Evolutionary conservation across 768 basidiomycete species (phyloP).

Genomic region (Boletus sp.): DNA sequence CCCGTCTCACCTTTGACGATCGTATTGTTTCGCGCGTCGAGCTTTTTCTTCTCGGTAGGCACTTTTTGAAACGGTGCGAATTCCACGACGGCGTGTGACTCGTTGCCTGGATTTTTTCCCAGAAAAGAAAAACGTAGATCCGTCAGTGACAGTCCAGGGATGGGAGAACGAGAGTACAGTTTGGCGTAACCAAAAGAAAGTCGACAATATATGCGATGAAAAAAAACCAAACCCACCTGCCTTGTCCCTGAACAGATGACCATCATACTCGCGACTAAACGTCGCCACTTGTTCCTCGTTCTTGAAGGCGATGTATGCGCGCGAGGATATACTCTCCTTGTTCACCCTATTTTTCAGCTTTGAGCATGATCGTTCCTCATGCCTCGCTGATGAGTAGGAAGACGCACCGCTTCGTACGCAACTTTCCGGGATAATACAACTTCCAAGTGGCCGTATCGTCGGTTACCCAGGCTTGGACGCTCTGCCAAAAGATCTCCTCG

Average conservation of each 20-base stretch:
- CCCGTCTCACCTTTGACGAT: slow-evolving; percentile 63
- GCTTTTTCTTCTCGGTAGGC: slow-evolving; percentile 71
- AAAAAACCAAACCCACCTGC: slow-evolving; percentile 48
- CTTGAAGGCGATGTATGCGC: slow-evolving; percentile 92
- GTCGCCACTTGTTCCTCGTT: slow-evolving; percentile 61
- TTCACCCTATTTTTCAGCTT: slow-evolving; percentile 47
- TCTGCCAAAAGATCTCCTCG: slow-evolving; percentile 91
- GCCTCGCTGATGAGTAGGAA: background rate
- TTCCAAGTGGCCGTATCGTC: slow-evolving; percentile 72
- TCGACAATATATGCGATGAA: background rate
- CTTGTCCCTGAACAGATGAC: slow-evolving; percentile 90
- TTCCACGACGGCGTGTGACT: slow-evolving; percentile 87
- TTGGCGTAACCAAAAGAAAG: too few relatives aligned
- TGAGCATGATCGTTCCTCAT: background rate
- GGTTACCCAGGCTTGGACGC: slow-evolving; percentile 78
- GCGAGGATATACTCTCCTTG: slow-evolving; percentile 81
- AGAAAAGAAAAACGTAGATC: background rate
- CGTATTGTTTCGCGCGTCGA: slow-evolving; percentile 76
- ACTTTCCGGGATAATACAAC: slow-evolving; percentile 62
- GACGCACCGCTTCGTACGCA: slow-evolving; percentile 58
- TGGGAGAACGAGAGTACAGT: background rate
- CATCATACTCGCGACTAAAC: slow-evolving; percentile 86
- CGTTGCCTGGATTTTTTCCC: slow-evolving; percentile 56
- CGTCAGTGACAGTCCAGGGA: background rate
- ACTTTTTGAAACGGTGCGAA: slow-evolving; percentile 91